These are phyloP conservation scores for Penicillium sp. DNA, from an alignment of 2,329 filamentous ascomycete species.

Conservation along the genomic window DNA sequence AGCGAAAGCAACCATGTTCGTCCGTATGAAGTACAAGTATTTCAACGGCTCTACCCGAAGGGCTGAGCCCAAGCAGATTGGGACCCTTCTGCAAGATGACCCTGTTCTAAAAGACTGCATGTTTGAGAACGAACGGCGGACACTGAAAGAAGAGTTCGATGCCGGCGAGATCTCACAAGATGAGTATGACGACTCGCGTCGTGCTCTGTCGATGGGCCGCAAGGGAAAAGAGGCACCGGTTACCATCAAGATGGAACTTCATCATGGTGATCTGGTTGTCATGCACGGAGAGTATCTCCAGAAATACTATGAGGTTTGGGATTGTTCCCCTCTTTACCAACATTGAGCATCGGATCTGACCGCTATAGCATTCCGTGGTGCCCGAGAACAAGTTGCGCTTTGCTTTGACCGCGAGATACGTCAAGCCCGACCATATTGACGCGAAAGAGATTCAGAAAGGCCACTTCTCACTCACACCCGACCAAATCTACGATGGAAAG, in stretches of 20 bases:
- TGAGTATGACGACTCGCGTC: constrained; percentile 19
- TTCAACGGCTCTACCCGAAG: constrained; percentile 24
- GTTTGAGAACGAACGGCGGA: constrained; percentile 17
- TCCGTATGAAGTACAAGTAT: constrained; percentile 49
- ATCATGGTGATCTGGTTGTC: constrained; percentile 50
- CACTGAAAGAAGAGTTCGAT: constrained; percentile 18
- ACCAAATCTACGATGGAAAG: constrained; percentile 27
- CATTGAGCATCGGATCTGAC: constrained; percentile 3
- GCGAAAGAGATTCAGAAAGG: constrained; percentile 23
- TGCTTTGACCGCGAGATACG: constrained; percentile 31
- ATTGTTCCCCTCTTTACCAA: neutral
- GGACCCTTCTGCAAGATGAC: constrained; percentile 20
- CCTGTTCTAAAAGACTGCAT: constrained; percentile 28
- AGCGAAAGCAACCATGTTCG: constrained; percentile 43
- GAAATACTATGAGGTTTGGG: constrained; percentile 45
- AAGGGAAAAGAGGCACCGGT: constrained; percentile 22
- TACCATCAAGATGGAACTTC: constrained; percentile 40
- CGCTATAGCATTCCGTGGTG: constrained; percentile 25
- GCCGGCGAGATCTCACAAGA: constrained; percentile 13
- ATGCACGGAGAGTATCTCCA: constrained; percentile 51
- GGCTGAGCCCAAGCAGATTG: neutral
- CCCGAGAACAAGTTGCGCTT: constrained; percentile 29
- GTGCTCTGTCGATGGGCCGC: constrained; percentile 22
- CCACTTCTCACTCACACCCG: constrained; percentile 17
- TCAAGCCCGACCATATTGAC: constrained; percentile 22